Conservation (phyloP, 192 early-diverging fungal genomes). For the Mortierella antarctica region DNA sequence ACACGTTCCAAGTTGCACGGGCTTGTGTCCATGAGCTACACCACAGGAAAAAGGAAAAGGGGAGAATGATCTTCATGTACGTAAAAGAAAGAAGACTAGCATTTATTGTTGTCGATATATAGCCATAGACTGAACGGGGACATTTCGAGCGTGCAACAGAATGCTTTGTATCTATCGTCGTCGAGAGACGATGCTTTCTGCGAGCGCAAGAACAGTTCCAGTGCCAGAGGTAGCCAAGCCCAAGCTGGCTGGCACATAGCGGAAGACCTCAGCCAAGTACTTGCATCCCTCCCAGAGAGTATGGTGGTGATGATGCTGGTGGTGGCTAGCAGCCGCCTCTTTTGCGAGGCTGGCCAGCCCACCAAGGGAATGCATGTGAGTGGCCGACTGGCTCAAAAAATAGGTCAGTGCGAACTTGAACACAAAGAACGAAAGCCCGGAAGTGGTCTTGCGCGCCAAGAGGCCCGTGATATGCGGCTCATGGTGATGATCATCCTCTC, state of each 20-base stretch:
- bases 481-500: background rate
- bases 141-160: too few species aligned
- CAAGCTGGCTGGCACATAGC: slow-evolving; percentile 26
- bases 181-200: slow-evolving; percentile 23
- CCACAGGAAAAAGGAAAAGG: too few species aligned
- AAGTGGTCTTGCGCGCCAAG: slow-evolving; percentile 22
- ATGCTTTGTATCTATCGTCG: too few species aligned
- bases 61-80: too few species aligned
- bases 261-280: slow-evolving; percentile 25
- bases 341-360: background rate
- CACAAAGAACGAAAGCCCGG: slow-evolving; percentile 39
- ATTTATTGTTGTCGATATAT: too few species aligned
- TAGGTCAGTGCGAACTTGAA: slow-evolving; percentile 49
- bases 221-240: slow-evolving; percentile 35
- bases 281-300: slow-evolving; percentile 6
- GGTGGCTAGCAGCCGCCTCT: background rate
- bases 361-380: background rate
- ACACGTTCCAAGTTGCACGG: too few species aligned
- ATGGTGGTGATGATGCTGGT: background rate
- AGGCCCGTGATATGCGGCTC: slow-evolving; percentile 7
- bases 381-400: slow-evolving; percentile 17
- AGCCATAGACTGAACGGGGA: too few species aligned
- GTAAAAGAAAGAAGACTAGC: too few species aligned
- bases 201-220: slow-evolving; percentile 33
- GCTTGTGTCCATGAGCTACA: too few species aligned